Percentiles rank a stretch among this genome's conserved stretches.
phyloP scores from a whole-genome alignment of 78 protist genomes.

The Protostelium mycophagum region DNA sequence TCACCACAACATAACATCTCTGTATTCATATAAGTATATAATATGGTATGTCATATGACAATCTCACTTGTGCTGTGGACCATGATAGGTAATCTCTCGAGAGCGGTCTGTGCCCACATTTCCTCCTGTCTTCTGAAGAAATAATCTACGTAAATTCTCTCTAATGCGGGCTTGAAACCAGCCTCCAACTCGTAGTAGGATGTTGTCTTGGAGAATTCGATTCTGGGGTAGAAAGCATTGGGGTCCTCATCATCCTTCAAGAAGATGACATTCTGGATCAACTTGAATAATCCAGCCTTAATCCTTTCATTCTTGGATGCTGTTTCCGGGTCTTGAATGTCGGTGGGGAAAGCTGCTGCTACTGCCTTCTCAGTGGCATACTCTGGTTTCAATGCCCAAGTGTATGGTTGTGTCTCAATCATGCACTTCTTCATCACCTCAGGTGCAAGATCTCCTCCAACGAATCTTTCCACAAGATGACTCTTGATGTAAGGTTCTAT shows the following conservation, averaged over 20 bases:
- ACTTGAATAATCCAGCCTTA: conserved; percentile 48
- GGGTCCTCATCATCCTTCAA: conserved; percentile 23
- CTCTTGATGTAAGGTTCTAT: conserved; percentile 51
- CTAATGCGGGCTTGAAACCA: conserved; percentile 30
- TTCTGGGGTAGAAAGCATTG: conserved; percentile 44
- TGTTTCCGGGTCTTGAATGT: neutral
- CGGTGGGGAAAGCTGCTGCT: conserved; percentile 4
- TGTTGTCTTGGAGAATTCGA: conserved; percentile 46
- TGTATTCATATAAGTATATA: neutral
- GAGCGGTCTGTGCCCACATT: conserved; percentile 61
- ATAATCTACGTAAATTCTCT: conserved; percentile 39
- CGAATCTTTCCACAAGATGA: conserved; percentile 28
- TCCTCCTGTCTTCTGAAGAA: conserved; percentile 64
- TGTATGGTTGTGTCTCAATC: conserved; percentile 7
- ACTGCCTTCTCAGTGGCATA: conserved; percentile 19
- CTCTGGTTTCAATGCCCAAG: conserved; percentile 23
- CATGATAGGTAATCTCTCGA: conserved; percentile 55
- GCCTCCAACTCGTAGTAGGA: conserved; percentile 49
- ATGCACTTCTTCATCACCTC: conserved; percentile 23
- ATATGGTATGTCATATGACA: neutral
- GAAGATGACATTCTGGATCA: conserved; percentile 33
- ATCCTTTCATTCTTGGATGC: conserved; percentile 5
- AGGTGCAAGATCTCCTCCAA: conserved; percentile 50
- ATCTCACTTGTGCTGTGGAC: conserved; percentile 2
- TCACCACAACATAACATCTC: conserved; percentile 82